A percentile compares a stretch with the other conserved stretches of the same genome.
Conservation (phyloP, 2,329 filamentous ascomycete genomes). For the Iodosphaeria phyllophila region DNA sequence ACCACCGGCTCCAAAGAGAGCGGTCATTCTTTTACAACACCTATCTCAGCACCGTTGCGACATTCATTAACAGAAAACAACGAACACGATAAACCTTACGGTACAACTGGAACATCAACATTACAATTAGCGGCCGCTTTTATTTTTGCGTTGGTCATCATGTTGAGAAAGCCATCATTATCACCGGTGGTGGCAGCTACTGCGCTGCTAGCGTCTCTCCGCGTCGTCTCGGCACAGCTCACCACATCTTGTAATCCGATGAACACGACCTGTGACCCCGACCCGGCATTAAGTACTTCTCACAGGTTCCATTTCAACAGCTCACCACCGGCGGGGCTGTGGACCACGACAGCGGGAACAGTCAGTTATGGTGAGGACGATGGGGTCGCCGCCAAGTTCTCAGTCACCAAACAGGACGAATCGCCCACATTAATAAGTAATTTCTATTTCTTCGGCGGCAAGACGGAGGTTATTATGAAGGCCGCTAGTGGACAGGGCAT, state of each 20-base stretch:
- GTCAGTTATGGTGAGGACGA: conserved; percentile 39
- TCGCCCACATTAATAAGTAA: conserved; percentile 62
- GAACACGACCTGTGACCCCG: conserved; percentile 47
- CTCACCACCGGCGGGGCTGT: conserved; percentile 38
- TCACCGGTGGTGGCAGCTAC: conserved; percentile 12
- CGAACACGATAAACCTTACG: too few species aligned
- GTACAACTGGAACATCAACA: too few species aligned
- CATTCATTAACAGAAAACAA: too few species aligned
- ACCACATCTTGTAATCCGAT: conserved; percentile 62
- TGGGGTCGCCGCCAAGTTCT: conserved; percentile 61
- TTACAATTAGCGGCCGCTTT: too few species aligned
- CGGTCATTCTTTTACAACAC: too few species aligned
- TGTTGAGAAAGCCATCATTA: conserved; percentile 3
- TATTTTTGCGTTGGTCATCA: too few species aligned
- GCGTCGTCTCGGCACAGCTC: conserved; percentile 48
- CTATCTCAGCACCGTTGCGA: too few species aligned
- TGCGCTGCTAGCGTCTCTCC: conserved; percentile 19
- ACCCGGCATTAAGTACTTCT: conserved; percentile 50
- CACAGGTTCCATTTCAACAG: conserved; percentile 46
- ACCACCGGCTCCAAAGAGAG: too few species aligned
- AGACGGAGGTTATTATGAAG: conserved; percentile 61
- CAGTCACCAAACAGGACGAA: conserved; percentile 49
- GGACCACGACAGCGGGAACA: conserved; percentile 49
- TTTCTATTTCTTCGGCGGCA: conserved; percentile 77
- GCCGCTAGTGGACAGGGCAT: conserved; percentile 58